A percentile compares a stretch with the other conserved stretches of the same genome.
Evolutionary conservation across 2,329 filamentous ascomycete genomes (phyloP).

Genomic region (Calonectria pteridis): DNA sequence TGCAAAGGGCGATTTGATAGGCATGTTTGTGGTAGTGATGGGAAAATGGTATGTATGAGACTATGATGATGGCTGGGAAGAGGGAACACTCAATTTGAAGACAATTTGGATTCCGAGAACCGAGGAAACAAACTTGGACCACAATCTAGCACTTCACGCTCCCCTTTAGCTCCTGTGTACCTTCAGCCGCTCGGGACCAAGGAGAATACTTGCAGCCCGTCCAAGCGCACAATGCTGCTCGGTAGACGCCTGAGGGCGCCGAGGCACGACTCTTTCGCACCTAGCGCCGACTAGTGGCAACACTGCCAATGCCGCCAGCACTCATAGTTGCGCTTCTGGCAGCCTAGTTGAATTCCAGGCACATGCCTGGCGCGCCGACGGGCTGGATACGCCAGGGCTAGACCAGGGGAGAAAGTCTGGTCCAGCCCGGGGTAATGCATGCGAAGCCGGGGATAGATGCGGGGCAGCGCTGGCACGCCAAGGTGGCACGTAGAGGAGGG

Average conservation of each 20-base stretch:
- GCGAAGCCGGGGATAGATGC: not conserved
- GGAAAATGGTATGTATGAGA: not conserved
- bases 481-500: not conserved
- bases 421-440: not conserved
- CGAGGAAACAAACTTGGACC: not conserved
- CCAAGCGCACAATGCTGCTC: slow-evolving; percentile 6
- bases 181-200: not conserved
- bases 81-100: not conserved
- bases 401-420: not conserved
- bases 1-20: slow-evolving; percentile 75
- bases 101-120: not conserved
- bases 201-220: not conserved
- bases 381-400: not conserved
- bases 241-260: not conserved
- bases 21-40: slow-evolving; percentile 65
- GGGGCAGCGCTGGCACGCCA: not conserved
- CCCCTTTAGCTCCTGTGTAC: not conserved
- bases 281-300: not conserved
- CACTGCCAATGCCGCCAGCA: not conserved
- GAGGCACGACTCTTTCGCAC: not conserved
- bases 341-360: not conserved
- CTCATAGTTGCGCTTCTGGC: not conserved
- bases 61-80: not conserved
- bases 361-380: not conserved
- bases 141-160: not conserved